Conservation (phyloP, 23 red algal genomes). For the Agarophyton chilense region DNA sequence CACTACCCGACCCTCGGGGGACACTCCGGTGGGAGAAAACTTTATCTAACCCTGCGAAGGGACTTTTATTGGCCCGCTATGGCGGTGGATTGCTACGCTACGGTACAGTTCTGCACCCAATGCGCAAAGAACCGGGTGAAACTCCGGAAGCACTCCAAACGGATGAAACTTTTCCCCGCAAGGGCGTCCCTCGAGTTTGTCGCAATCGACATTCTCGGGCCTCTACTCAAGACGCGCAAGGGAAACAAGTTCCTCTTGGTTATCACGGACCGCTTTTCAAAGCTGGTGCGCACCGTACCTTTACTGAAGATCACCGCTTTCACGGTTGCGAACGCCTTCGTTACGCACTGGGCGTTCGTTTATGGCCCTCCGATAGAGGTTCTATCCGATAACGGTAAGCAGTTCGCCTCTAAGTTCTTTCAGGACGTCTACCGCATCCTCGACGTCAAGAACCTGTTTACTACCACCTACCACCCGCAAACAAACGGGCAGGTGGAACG, state of each 20-base stretch:
- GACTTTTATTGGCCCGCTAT: constrained; percentile 41
- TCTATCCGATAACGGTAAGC: too few relatives aligned
- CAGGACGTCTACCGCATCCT: too few relatives aligned
- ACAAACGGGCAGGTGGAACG: not conserved
- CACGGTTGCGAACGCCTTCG: not conserved
- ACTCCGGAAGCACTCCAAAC: not conserved
- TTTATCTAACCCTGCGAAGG: not conserved
- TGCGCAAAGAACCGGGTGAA: constrained; percentile 34
- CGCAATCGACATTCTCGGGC: not conserved
- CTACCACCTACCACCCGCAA: not conserved
- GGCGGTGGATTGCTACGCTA: constrained; percentile 8
- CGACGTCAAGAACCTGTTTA: not conserved
- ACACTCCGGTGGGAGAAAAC: constrained; percentile 2
- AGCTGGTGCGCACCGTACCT: too few relatives aligned
- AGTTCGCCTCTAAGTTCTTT: too few relatives aligned
- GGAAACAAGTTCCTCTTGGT: too few relatives aligned
- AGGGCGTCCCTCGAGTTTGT: constrained; percentile 1
- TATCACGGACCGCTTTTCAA: too few relatives aligned
- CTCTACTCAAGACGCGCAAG: not conserved
- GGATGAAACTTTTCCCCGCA: not conserved
- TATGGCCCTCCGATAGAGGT: too few relatives aligned
- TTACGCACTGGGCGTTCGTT: too few relatives aligned
- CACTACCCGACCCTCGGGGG: not conserved
- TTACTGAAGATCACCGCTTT: too few relatives aligned
- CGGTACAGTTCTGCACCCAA: not conserved